These are phyloP conservation scores for Tuber melanosporum DNA, from an alignment of 495 filamentous ascomycete genomes.

Conservation along the genomic window DNA sequence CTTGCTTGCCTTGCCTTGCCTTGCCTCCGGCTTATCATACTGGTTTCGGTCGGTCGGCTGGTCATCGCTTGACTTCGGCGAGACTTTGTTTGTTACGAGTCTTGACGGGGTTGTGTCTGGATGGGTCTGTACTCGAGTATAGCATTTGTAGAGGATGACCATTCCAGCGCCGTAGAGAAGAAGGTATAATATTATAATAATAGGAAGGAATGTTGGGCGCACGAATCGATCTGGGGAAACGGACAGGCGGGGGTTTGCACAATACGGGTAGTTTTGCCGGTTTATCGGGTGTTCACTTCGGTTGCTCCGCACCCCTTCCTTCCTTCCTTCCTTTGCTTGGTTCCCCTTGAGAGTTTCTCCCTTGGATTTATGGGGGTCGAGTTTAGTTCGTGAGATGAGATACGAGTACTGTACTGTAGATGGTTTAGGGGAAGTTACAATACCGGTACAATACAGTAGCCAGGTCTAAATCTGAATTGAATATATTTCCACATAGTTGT, in stretches of 20 bases:
- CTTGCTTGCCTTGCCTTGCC: background rate
- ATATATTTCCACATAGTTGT: background rate
- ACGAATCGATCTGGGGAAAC: background rate
- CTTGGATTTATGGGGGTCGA: background rate
- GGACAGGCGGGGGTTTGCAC: background rate
- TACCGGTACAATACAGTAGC: background rate
- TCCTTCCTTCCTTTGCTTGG: background rate
- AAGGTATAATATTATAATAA: background rate
- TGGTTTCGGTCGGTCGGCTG: no score
- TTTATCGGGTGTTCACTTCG: background rate
- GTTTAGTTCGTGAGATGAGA: background rate
- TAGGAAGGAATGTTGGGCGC: background rate
- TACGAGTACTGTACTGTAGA: background rate
- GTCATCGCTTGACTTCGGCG: background rate
- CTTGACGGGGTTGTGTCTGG: background rate
- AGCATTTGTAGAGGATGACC: background rate
- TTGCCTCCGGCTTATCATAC: no score
- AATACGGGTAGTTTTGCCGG: background rate
- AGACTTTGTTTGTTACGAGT: background rate
- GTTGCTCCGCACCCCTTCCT: background rate
- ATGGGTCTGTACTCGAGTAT: background rate
- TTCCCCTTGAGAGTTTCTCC: background rate
- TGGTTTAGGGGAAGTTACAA: background rate
- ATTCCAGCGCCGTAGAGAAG: background rate
- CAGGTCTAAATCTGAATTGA: background rate